Base-by-base conservation (phyloP, 2,329 filamentous ascomycete genomes). In the Colletotrichum liriopes region DNA sequence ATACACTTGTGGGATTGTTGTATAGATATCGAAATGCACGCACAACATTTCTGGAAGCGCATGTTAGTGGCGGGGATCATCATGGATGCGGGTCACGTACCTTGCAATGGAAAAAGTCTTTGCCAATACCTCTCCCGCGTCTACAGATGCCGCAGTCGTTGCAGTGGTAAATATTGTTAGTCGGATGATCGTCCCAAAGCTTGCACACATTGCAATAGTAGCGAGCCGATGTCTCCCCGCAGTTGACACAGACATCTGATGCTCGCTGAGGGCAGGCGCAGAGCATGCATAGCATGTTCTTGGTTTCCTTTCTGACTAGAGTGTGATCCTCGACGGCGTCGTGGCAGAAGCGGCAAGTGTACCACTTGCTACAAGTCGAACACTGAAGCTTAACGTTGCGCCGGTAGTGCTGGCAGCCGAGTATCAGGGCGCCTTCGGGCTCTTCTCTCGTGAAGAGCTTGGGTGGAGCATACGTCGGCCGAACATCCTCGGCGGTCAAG, bases 61-160 rank as follows among this genome's bases (percentile, higher is more conserved):
- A 69, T 49, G 47, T 64, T 62, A 60, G 59, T 47, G 60, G 41
- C 23, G 11, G 54, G 12, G 14, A 35, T 29, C 3, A n/a, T 16
- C 26, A 11, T 37, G 55, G 49, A 58, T 18, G 8, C 20, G 26
- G n/a, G 61, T 35, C 35, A 77, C 83, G 81, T 84, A 96, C 94
- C 90, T 98, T 97, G 93, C 96, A 99, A 82, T 99, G 96, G 78
- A 97, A 95, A 80, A 97, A 99, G 80, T 99, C 96, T 80, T 98
- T 98, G 5, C 96, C 96, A 39, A 99, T 85, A 1, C 96, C 96
- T 80, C 94, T 90, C 1, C 96, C 96, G 69, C 95, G 92, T 71
- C 96, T 90, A 80, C 96, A 99, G 73, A 99, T 98, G 5, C 96
- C 96, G 81, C 96, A 99, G 78, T 98, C 96, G 78, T 92, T 90